phyloP scores from a whole-genome alignment of 257 asterid species.

The Craterostigma plantagineum region DNA sequence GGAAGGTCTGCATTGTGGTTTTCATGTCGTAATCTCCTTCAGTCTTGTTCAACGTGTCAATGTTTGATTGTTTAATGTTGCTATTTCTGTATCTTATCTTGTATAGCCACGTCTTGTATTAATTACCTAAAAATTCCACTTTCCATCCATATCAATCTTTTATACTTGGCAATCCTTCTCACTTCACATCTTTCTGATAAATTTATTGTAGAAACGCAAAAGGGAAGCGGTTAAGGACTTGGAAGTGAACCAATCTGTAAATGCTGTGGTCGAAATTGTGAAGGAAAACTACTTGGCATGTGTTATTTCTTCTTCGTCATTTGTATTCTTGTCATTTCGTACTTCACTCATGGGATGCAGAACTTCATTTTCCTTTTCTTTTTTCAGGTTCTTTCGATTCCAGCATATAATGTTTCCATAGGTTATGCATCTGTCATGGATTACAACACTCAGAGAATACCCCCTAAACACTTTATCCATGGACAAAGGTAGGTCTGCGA shows the following conservation, averaged over 20 bases:
- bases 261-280: conserved; percentile 66
- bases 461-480: conserved; percentile 31
- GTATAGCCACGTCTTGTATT: no score
- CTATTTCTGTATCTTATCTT: no score
- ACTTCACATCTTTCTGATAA: no score
- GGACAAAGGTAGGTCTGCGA: conserved; percentile 64
- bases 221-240: conserved; percentile 34
- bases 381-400: conserved; percentile 73
- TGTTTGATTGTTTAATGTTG: no score
- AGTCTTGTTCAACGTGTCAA: no score
- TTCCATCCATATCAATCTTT: no score
- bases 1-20: conserved; percentile 33
- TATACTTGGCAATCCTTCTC: no score
- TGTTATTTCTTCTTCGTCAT: neutral
- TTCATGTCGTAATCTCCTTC: neutral
- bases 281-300: conserved; percentile 80
- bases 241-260: conserved; percentile 62
- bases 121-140: no score
- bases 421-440: conserved; percentile 75
- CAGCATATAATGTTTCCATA: conserved; percentile 34
- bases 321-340: neutral
- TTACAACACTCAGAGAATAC: conserved; percentile 76
- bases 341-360: neutral
- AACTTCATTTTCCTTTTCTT: neutral
- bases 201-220: conserved; percentile 64